These are phyloP conservation scores for Leccinum broughii DNA, from an alignment of 768 basidiomycete genomes.

Conservation along the genomic window DNA sequence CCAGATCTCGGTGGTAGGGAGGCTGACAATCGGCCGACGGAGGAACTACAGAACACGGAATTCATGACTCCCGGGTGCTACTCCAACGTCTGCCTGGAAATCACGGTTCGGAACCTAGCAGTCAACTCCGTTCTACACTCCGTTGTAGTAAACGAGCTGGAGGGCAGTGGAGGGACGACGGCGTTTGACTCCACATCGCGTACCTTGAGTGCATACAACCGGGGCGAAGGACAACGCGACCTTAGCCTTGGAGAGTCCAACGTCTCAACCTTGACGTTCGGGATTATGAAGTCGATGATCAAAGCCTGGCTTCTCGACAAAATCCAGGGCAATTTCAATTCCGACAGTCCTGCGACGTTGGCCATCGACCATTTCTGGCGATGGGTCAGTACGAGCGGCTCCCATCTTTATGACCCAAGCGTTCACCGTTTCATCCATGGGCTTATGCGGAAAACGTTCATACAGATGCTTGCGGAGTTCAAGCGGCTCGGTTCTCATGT, in stretches of 20 bases:
- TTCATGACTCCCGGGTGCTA: slow-evolving; percentile 85
- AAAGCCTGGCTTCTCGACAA: slow-evolving; percentile 90
- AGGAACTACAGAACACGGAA: slow-evolving; percentile 82
- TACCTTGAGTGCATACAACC: slow-evolving; percentile 87
- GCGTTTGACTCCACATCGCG: slow-evolving; percentile 93
- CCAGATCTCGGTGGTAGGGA: slow-evolving; percentile 96
- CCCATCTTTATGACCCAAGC: slow-evolving; percentile 89
- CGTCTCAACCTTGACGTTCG: slow-evolving; percentile 84
- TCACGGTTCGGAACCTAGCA: slow-evolving; percentile 88
- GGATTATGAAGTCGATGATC: slow-evolving; percentile 82
- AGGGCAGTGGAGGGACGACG: slow-evolving; percentile 91
- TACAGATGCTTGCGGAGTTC: slow-evolving; percentile 95
- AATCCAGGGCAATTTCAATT: slow-evolving; percentile 64
- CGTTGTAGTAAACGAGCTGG: slow-evolving; percentile 93
- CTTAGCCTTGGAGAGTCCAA: slow-evolving; percentile 87
- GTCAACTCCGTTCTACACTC: slow-evolving; percentile 95
- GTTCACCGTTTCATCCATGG: slow-evolving; percentile 92
- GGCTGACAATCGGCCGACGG: slow-evolving; percentile 73
- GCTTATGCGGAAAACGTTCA: slow-evolving; percentile 97
- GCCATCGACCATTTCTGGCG: slow-evolving; percentile 96
- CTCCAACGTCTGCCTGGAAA: slow-evolving; percentile 88
- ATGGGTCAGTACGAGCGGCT: slow-evolving; percentile 86
- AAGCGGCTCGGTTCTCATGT: slow-evolving; percentile 91
- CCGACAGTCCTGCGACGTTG: slow-evolving; percentile 62
- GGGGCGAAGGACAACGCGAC: slow-evolving; percentile 56